phyloP scores from a whole-genome alignment of 1,284 basidiomycete species.

The Phlebopus sp. region DNA sequence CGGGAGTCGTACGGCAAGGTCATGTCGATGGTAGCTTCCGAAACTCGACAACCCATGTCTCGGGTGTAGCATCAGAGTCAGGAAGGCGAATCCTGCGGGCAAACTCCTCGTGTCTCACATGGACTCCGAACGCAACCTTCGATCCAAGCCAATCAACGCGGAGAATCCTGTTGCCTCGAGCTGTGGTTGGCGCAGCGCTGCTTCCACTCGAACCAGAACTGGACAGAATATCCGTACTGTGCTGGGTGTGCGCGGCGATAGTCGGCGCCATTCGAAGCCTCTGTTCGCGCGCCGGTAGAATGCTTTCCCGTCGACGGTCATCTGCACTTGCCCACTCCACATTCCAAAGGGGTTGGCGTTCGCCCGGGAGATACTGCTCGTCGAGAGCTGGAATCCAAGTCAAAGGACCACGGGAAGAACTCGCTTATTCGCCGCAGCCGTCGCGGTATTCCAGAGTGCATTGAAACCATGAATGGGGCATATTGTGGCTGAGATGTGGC shows the following conservation, averaged over 20 bases:
- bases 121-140: conserved; percentile 3
- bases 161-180: neutral
- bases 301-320: conserved; percentile 1
- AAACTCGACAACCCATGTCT: conserved; percentile 10
- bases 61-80: neutral
- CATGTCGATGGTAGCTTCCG: neutral
- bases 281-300: neutral
- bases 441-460: neutral
- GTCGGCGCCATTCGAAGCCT: neutral
- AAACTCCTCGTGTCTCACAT: conserved; percentile 4
- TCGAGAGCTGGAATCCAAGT: neutral
- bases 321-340: conserved; percentile 5
- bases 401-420: conserved; percentile 9
- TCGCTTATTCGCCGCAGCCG: conserved; percentile 4
- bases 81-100: conserved; percentile 6
- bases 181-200: neutral
- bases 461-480: neutral
- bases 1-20: neutral
- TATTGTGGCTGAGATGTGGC: neutral
- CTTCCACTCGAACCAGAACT: too few species aligned
- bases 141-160: conserved; percentile 11
- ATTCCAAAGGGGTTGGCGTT: conserved; percentile 2
- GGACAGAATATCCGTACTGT: neutral
- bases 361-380: too few species aligned
- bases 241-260: neutral